Evolutionary conservation across 2,329 filamentous ascomycete genomes (phyloP), one percentile per base, ranked within the genome.

Genomic region (Hyphodiscus sp.): DNA sequence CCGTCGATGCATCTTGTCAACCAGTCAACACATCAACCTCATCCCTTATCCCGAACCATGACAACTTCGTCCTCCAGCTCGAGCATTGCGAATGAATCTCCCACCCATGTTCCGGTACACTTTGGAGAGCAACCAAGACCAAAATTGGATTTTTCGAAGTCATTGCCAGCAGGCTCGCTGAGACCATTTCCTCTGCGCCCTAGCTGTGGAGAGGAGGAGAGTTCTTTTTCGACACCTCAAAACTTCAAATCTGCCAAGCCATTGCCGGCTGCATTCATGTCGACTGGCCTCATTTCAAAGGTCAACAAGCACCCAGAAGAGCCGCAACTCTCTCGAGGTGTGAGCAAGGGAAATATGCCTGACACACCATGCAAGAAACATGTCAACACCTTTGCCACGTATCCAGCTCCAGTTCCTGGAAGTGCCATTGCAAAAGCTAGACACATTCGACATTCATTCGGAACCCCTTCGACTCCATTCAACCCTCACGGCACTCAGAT

Each of bases 301-400:
- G 89, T 95, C 70, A 95, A 94, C 65, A 85, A 89, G 53, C 85
- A 89, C 68, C 81, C 85, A 0, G 89, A 96, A 61, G 80, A 89
- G 49, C 80, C 69, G 59, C 71, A 74, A 65, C 71, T 73, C 60
- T 71, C 69, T 50, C 70, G 74, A 41, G 75, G 74, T 20, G 73
- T 73, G 26, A 79, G 78, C 70, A 83, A 86, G 66, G 74, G 81
- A 64, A 79, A 81, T 29, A 91, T 95, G 77, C 92, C 94, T 0
- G 94, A 97, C 67, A 99, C 94, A 1, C 94, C 94, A 1, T 97
- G 94, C 72, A 99, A 97, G 74, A 91, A 94, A 67, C 85, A 87
- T 50, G 75, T 78, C 4, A 85, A 82, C 61, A 73, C 86, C 53
- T 82, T 91, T 71, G 77, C 87, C 63, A 82, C 87, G 49, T 80